Percentiles rank a stretch among this genome's conserved stretches.
Evolutionary conservation across 495 filamentous ascomycete genomes (phyloP).

Genomic region (Podospora tetraspora): DNA sequence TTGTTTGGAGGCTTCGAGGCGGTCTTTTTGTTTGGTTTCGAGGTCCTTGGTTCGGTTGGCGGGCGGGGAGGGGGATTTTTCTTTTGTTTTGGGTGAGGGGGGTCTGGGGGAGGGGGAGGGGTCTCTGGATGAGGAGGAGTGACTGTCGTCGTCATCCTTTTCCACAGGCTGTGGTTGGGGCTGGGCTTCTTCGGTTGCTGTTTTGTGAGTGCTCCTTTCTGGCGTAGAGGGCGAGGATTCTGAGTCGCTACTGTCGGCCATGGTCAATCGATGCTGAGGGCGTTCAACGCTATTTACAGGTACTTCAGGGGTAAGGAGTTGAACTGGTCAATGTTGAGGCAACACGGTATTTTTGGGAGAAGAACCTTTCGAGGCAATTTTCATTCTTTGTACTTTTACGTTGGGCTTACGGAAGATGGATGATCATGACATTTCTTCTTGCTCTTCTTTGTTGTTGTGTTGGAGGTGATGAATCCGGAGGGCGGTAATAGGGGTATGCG

Average conservation of each 20-base stretch:
- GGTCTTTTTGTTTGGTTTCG: too few relatives aligned
- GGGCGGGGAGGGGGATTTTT: too few relatives aligned
- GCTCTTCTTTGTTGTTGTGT: background rate
- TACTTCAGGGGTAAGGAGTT: background rate
- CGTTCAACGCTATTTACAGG: background rate
- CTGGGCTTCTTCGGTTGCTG: background rate
- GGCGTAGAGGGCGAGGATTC: background rate
- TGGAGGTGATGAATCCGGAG: background rate
- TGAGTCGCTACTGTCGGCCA: background rate
- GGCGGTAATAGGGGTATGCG: background rate
- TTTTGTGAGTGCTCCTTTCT: background rate
- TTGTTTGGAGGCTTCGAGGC: too few relatives aligned
- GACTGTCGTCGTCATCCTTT: background rate
- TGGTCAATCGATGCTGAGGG: background rate
- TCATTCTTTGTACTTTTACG: background rate
- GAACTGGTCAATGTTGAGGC: background rate
- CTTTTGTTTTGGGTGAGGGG: background rate
- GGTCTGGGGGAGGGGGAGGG: background rate
- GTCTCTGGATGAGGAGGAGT: background rate
- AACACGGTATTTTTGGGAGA: background rate
- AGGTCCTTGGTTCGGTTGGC: background rate
- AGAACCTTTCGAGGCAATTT: background rate
- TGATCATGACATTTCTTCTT: background rate
- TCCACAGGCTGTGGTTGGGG: background rate
- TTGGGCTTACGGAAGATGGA: background rate